Percentiles rank a stretch among this genome's conserved stretches.
Evolutionary conservation across 257 asterid genomes (phyloP).

Genomic region (Nicotiana sylvestris): DNA sequence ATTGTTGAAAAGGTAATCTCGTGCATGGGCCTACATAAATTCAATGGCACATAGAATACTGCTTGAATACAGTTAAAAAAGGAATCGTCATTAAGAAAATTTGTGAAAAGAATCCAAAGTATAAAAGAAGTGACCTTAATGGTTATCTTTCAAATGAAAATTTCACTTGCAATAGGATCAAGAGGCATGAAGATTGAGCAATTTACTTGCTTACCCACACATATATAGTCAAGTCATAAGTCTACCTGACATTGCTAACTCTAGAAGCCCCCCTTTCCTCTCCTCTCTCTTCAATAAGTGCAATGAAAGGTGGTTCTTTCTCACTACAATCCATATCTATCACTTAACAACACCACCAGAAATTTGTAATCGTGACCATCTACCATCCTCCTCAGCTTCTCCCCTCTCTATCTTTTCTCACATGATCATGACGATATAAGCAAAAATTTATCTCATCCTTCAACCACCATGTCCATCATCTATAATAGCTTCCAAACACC

Average conservation of each 20-base stretch:
- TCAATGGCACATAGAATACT: background rate
- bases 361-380: background rate
- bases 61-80: background rate
- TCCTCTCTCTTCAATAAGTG: background rate
- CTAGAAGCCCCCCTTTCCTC: background rate
- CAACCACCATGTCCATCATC: background rate
- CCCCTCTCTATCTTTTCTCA: background rate
- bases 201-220: background rate
- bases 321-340: background rate
- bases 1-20: conserved; percentile 42
- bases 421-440: background rate
- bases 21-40: conserved; percentile 40
- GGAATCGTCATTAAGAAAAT: background rate
- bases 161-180: background rate
- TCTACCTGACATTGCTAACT: background rate
- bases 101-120: background rate
- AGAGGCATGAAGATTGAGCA: background rate
- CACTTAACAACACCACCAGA: background rate
- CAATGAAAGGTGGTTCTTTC: background rate
- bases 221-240: background rate
- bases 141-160: background rate
- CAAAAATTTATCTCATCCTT: background rate
- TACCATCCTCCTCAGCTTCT: background rate
- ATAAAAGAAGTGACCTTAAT: background rate
- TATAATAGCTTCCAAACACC: background rate